phyloP scores from a whole-genome alignment of 495 filamentous ascomycete species.

The Saxophila tyrrhenica region DNA sequence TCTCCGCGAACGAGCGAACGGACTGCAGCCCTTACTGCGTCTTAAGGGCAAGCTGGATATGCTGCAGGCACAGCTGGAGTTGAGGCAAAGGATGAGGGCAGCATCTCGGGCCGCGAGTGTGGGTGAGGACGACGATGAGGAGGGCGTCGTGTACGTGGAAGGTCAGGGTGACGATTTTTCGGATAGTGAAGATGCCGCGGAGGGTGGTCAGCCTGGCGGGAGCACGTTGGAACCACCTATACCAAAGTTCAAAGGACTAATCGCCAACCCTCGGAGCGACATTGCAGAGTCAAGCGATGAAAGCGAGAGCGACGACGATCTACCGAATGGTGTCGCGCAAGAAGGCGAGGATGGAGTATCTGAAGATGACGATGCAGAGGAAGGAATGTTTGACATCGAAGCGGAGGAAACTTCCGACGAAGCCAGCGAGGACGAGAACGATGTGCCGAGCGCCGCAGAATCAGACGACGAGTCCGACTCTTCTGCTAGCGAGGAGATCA shows the following conservation, averaged over 20 bases:
- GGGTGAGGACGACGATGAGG: slow-evolving; percentile 52
- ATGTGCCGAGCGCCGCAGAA: slow-evolving; percentile 27
- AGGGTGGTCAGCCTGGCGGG: slow-evolving; percentile 34
- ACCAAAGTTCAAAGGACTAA: not conserved
- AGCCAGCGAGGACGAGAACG: slow-evolving; percentile 25
- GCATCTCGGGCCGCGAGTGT: slow-evolving; percentile 22
- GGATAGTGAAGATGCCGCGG: slow-evolving; percentile 29
- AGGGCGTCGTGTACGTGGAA: slow-evolving; percentile 78
- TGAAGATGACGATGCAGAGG: slow-evolving; percentile 21
- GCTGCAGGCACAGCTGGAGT: slow-evolving; percentile 72
- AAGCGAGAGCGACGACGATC: slow-evolving; percentile 22
- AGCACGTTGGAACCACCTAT: not conserved
- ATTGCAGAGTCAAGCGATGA: slow-evolving; percentile 28
- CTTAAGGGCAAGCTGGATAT: slow-evolving; percentile 90
- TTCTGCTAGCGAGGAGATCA: slow-evolving; percentile 8
- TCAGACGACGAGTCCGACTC: slow-evolving; percentile 19
- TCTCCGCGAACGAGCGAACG: slow-evolving; percentile 71
- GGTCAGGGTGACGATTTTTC: slow-evolving; percentile 36
- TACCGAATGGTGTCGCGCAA: slow-evolving; percentile 19
- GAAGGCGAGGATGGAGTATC: slow-evolving; percentile 21
- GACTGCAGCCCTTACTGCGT: slow-evolving; percentile 69
- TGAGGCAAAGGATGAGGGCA: slow-evolving; percentile 52
- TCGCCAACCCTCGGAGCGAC: slow-evolving; percentile 25
- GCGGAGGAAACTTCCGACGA: slow-evolving; percentile 32
- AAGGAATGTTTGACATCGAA: slow-evolving; percentile 27